phyloP scores from a whole-genome alignment of 176 grass and related monocot species.

The Zoysia pacifica region DNA sequence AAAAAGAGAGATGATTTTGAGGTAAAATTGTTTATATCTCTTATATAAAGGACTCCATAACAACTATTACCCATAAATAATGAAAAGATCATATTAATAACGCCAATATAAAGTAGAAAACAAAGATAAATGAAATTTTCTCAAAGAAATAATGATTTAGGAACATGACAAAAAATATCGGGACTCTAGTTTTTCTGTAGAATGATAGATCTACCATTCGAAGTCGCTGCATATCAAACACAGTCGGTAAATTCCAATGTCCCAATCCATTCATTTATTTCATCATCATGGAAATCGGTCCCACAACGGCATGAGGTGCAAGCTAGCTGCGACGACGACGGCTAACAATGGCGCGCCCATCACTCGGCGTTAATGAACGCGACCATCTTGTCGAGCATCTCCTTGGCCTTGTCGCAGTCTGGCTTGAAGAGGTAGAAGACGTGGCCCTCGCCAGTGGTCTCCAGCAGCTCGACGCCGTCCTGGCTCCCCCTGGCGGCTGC shows the following conservation, averaged over 20 bases:
- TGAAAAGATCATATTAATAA: no score
- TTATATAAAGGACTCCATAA: no score
- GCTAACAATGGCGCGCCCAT: not conserved
- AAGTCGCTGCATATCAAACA: not conserved
- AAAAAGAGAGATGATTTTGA: no score
- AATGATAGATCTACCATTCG: no score
- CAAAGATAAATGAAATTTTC: no score
- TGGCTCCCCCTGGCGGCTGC: not conserved
- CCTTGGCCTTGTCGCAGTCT: constrained; percentile 44
- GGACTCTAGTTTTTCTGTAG: no score
- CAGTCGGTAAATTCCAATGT: not conserved
- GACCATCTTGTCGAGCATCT: constrained; percentile 30
- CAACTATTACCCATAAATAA: no score
- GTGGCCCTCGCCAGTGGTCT: constrained; percentile 40
- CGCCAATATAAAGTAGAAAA: no score
- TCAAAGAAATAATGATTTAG: no score
- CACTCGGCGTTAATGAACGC: constrained; percentile 38
- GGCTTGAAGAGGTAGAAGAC: constrained; percentile 52
- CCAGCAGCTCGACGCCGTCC: constrained; percentile 31
- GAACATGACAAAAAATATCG: no score
- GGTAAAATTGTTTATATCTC: no score
- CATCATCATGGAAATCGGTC: not conserved
- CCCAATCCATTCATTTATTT: not conserved
- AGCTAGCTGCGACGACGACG: not conserved
- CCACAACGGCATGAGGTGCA: not conserved